Percentiles rank a stretch among this genome's conserved stretches.
Evolutionary conservation across 495 filamentous ascomycete species (phyloP).

Genomic region (Penicillium samsonianum): DNA sequence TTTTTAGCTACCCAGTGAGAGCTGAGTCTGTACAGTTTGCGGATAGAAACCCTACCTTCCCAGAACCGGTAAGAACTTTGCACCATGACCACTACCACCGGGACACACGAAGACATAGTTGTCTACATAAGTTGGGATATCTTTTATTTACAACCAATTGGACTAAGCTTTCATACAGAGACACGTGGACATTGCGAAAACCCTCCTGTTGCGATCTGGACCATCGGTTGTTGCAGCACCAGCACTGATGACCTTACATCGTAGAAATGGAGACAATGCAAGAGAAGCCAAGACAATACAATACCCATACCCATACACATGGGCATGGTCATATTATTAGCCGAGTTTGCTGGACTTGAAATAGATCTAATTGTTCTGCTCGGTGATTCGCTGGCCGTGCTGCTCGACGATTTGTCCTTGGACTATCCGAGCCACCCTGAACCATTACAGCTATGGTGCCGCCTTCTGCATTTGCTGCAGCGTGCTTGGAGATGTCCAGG

Average conservation of each 20-base stretch:
- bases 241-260: background rate
- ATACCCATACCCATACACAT: background rate
- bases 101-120: too few relatives aligned
- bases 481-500: background rate
- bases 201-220: too few relatives aligned
- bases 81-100: too few relatives aligned
- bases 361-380: background rate
- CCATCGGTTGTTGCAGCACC: background rate
- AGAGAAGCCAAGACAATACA: background rate
- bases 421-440: background rate
- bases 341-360: background rate
- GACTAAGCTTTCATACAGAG: too few relatives aligned
- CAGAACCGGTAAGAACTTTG: too few relatives aligned
- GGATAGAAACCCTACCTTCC: too few relatives aligned
- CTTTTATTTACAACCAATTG: too few relatives aligned
- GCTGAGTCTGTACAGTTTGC: too few relatives aligned
- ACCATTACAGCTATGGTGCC: background rate
- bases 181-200: too few relatives aligned
- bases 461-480: background rate
- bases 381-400: background rate
- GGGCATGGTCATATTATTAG: background rate
- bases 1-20: too few relatives aligned
- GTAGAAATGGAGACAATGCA: background rate
- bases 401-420: background rate
- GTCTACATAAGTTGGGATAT: too few relatives aligned